Evolutionary conservation across 371 early-diverging fungal genomes (phyloP), one percentile per base, ranked within the genome.

Genomic region (Rhizomucor miehei): DNA sequence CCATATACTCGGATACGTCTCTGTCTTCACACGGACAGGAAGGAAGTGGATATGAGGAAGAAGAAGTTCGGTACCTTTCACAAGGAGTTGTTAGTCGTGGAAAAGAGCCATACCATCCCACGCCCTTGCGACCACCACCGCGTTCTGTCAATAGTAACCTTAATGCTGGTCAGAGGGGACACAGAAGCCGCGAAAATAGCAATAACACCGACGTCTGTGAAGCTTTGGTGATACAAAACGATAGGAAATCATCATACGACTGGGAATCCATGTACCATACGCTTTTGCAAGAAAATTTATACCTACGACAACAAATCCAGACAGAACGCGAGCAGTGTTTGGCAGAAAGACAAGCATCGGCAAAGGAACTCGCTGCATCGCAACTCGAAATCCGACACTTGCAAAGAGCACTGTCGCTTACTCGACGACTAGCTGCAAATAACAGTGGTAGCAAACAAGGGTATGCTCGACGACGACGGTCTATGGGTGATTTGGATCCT

Each of bases 61-160:
- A 29, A 23, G 41, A 25, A n/a, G 20, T 13, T 35, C 34, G 12
- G 24, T 41, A 24, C 14, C 16, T 13, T 2, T n/a, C 24, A n/a
- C 51, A 13, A 29, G 29, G 29, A 29, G 29, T 29, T 5, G 29
- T 29, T 5, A 29, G 5, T 29, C 29, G 29, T 8, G 29, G 29
- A 29, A 29, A 29, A 16, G 24, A 41, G 9, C 50, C 20, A n/a
- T 1, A 29, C 43, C 52, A 51, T 20, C 19, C 29, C 4, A 56
- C 56, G 4, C 49, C 56, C 0, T 24, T 56, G 43, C 48, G 50
- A 35, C 56, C 56, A 14, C 56, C 56, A 34, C 56, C 56, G 10
- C 21, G 49, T 14, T 41, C 39, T 17, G 43, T 29, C 39, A 17
- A 14, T 35, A 20, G 11, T 29, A 3, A 5, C 29, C 5, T 12